Evolutionary conservation across 805 yeast species (phyloP).

Genomic region (Candida palmyrensis): DNA sequence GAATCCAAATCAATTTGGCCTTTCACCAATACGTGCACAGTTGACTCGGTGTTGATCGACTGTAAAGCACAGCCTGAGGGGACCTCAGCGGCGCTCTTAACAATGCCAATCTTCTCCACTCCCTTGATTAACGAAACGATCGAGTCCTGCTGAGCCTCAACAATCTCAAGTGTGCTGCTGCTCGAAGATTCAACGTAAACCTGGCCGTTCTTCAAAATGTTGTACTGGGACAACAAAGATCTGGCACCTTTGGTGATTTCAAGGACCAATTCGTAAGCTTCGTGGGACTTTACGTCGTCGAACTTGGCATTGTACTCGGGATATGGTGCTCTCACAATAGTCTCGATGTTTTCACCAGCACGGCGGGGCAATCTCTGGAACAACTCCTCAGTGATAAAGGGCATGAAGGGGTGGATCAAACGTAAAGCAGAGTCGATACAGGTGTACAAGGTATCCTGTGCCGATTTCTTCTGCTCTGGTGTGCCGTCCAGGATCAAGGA

Average conservation of each 20-base stretch:
- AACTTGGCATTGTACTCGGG: slow-evolving; percentile 63
- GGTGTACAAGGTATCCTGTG: slow-evolving; percentile 90
- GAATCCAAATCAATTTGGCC: slow-evolving; percentile 92
- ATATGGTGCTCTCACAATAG: slow-evolving; percentile 76
- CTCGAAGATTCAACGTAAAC: slow-evolving; percentile 72
- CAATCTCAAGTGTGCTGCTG: slow-evolving; percentile 44
- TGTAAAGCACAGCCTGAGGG: slow-evolving; percentile 90
- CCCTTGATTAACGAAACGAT: slow-evolving; percentile 91
- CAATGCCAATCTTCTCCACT: slow-evolving; percentile 68
- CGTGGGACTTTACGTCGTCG: slow-evolving; percentile 58
- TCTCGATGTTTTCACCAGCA: slow-evolving; percentile 56
- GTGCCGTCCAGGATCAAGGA: slow-evolving; percentile 88
- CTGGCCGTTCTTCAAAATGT: slow-evolving; percentile 82
- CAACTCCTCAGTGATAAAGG: slow-evolving; percentile 94
- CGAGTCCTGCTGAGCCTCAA: slow-evolving; percentile 71
- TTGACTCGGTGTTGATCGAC: slow-evolving; percentile 73
- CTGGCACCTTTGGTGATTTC: slow-evolving; percentile 88
- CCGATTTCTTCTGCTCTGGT: slow-evolving; percentile 76
- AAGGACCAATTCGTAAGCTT: slow-evolving; percentile 78
- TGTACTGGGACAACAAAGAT: slow-evolving; percentile 86
- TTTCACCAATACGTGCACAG: slow-evolving; percentile 86
- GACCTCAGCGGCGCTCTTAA: slow-evolving; percentile 47
- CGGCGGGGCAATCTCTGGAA: slow-evolving; percentile 98
- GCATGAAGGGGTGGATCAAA: slow-evolving; percentile 98
- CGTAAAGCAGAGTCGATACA: slow-evolving; percentile 87